These are phyloP conservation scores for Alternaria ethzedia DNA, from an alignment of 2,329 filamentous ascomycete genomes.

Conservation along the genomic window DNA sequence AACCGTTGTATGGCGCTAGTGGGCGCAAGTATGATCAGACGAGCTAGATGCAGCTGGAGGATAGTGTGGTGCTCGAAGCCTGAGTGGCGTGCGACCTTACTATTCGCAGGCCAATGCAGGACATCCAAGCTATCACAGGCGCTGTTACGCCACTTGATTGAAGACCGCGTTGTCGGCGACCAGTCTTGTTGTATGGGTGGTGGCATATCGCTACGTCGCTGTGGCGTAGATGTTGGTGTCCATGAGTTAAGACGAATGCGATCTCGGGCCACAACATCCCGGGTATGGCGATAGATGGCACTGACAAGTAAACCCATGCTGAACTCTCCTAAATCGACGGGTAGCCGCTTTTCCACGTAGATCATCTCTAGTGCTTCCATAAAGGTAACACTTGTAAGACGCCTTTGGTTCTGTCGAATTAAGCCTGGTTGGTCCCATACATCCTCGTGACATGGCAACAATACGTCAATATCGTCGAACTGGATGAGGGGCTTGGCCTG, in stretches of 20 bases:
- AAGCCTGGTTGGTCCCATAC: conserved; percentile 10
- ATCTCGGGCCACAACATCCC: conserved; percentile 57
- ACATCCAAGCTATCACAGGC: conserved; percentile 60
- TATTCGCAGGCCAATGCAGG: conserved; percentile 65
- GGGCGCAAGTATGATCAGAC: conserved; percentile 60
- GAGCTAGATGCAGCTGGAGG: conserved; percentile 62
- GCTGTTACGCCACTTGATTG: conserved; percentile 57
- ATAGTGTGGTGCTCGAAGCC: conserved; percentile 63
- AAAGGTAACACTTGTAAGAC: conserved; percentile 1
- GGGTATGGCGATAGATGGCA: conserved; percentile 58
- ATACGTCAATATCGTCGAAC: conserved; percentile 9
- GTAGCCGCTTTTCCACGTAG: conserved; percentile 58
- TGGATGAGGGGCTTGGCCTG: conserved; percentile 14
- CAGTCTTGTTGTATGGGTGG: conserved; percentile 39
- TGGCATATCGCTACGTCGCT: conserved; percentile 13
- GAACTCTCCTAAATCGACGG: conserved; percentile 56
- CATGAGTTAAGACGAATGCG: conserved; percentile 53
- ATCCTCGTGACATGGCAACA: conserved; percentile 15
- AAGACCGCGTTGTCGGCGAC: conserved; percentile 56
- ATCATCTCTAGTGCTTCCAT: conserved; percentile 51
- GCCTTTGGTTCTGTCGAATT: background rate
- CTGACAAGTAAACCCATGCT: conserved; percentile 58
- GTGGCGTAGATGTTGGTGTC: conserved; percentile 30
- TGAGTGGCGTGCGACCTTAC: conserved; percentile 55
- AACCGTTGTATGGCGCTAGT: conserved; percentile 55